Evolutionary conservation across 2,329 filamentous ascomycete genomes (phyloP).

Genomic region (Calonectria multiphialidica): DNA sequence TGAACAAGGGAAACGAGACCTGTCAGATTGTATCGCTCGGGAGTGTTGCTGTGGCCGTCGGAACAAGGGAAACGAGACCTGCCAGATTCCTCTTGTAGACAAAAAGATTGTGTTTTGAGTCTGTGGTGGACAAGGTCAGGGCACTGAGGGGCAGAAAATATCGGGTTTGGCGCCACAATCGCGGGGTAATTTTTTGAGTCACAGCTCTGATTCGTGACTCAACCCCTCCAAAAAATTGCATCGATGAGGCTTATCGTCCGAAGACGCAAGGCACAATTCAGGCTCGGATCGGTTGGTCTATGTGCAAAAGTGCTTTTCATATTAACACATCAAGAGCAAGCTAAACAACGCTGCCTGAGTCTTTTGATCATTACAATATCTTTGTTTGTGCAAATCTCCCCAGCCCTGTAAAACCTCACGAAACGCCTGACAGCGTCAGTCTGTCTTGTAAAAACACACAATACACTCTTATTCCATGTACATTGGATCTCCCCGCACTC

Average conservation of each 20-base stretch:
- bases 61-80: slow-evolving; percentile 27
- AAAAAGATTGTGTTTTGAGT: slow-evolving; percentile 42
- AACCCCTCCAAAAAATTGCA: slow-evolving; percentile 30
- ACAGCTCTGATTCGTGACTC: slow-evolving; percentile 25
- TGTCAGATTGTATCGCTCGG: slow-evolving; percentile 30
- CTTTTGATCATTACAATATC: slow-evolving; percentile 47
- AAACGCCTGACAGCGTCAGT: neutral
- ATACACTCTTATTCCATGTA: slow-evolving; percentile 59
- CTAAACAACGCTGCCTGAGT: slow-evolving; percentile 37
- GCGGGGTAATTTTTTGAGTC: slow-evolving; percentile 45
- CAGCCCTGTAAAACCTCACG: neutral
- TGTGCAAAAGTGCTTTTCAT: slow-evolving; percentile 38
- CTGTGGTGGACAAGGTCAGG: slow-evolving; percentile 43
- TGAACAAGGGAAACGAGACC: slow-evolving; percentile 28
- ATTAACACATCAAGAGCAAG: slow-evolving; percentile 48
- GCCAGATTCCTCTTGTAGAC: slow-evolving; percentile 29
- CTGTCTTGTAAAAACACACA: slow-evolving; percentile 1
- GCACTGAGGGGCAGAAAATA: slow-evolving; percentile 47
- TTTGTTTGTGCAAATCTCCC: slow-evolving; percentile 23
- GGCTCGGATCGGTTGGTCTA: neutral
- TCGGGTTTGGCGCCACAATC: slow-evolving; percentile 42
- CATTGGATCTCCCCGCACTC: slow-evolving; percentile 62
- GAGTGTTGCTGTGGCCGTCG: neutral
- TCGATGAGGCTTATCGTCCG: neutral
- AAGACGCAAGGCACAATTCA: neutral